Conservation (phyloP, 2,329 filamentous ascomycete genomes). For the Phialophora expanda region DNA sequence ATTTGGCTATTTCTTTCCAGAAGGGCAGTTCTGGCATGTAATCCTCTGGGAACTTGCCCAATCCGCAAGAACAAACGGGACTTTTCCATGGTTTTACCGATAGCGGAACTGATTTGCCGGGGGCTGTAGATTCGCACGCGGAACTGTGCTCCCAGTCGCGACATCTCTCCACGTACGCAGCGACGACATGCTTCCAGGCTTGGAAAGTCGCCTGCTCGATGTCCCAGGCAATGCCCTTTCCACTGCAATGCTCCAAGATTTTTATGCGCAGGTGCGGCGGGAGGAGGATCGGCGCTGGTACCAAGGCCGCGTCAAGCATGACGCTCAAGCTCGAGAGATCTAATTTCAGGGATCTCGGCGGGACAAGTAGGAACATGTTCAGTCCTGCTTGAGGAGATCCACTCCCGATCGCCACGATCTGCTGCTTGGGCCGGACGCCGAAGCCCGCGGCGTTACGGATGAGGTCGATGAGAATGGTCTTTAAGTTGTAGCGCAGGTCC, state of each 20-base stretch:
- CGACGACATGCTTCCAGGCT: slow-evolving; percentile 44
- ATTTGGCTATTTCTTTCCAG: slow-evolving; percentile 40
- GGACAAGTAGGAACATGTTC: not conserved
- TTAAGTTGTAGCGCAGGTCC: not conserved
- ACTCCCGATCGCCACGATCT: not conserved
- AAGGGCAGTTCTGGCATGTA: slow-evolving; percentile 33
- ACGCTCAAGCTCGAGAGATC: slow-evolving; percentile 42
- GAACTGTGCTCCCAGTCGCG: slow-evolving; percentile 45
- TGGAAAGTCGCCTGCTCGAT: slow-evolving; percentile 21
- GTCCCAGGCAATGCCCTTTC: slow-evolving; percentile 1
- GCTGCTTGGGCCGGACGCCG: not conserved
- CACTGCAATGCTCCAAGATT: not conserved
- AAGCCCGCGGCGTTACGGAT: not conserved
- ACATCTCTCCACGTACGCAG: slow-evolving; percentile 48
- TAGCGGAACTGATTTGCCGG: slow-evolving; percentile 40
- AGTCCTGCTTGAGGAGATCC: not conserved
- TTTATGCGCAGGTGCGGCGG: not conserved
- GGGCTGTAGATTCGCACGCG: slow-evolving; percentile 43
- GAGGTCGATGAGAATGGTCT: not conserved
- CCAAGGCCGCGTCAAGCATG: slow-evolving; percentile 43
- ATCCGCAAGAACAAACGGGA: slow-evolving; percentile 45
- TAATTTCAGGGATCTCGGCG: slow-evolving; percentile 32
- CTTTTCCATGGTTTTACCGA: slow-evolving; percentile 37
- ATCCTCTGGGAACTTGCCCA: slow-evolving; percentile 39
- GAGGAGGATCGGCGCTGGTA: slow-evolving; percentile 39